Evolutionary conservation across 1,139 yeast species (phyloP), one percentile per base, ranked within the genome.

Genomic region (Protomyces inundatus): DNA sequence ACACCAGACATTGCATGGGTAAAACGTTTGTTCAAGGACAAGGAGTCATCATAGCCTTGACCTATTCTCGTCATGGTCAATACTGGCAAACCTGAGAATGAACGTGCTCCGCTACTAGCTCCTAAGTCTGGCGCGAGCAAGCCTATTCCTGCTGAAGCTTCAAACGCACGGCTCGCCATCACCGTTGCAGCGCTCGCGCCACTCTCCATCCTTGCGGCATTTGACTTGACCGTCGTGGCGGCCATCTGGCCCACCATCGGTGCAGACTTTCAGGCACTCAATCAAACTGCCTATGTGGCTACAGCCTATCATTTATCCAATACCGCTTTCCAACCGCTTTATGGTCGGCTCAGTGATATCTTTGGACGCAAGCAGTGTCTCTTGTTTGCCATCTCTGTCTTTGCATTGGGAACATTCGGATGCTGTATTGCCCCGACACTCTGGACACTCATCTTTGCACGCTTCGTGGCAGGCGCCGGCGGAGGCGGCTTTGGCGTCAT

Each of bases 291-390:
- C 4, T 83, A 86, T 85, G 80, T 84, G 39, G 87, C 86, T 3
- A 82, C 86, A 0, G 80, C 86, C 0, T 84, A 84, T 69, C 73
- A 84, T 55, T 73, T 84, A n/a, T 79, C 87, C 4, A 81, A 83
- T 65, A 81, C 86, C 0, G 84, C 86, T 1, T 82, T 84, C 69
- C 88, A 84, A 74, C 97, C 97, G 0, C 75, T 90, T 33, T 42
- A 87, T 67, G 85, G 85, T 6, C 80, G 82, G 56, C 72, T 82
- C 16, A 80, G 83, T 5, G 85, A 82, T 66, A 75, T 83, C 23
- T 75, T 82, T 52, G 85, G 85, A 0, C 71, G 87, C 61, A 80
- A 80, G 66, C 69, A 72, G 50, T 76, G 81, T 6, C 68, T 80
- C 37, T 64, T 81, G 40, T 69, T 76, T 46, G 83, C 83, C 0